Evolutionary conservation across 441 rosid species (phyloP).

Genomic region (Theobroma grandiflorum): DNA sequence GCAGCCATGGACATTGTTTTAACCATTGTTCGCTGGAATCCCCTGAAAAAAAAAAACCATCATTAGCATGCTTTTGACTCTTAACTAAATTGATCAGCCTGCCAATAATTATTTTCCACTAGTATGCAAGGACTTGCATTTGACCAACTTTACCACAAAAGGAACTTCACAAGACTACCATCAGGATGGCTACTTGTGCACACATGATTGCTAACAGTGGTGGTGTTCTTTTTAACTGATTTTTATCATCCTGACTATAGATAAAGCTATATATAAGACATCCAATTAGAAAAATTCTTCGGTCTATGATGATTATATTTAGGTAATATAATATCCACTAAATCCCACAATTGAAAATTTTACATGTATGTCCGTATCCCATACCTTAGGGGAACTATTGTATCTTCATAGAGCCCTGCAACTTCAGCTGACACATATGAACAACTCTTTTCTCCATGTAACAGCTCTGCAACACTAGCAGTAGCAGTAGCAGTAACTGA

Average conservation of each 20-base stretch:
- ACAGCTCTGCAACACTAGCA: slow-evolving; percentile 31
- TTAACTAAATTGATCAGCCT: not conserved
- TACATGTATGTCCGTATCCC: not conserved
- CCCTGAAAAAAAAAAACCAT: slow-evolving; percentile 50
- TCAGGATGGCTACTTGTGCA: not conserved
- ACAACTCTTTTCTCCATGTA: slow-evolving; percentile 32
- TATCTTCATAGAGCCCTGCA: slow-evolving; percentile 50
- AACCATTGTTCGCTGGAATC: slow-evolving; percentile 88
- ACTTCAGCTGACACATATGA: slow-evolving; percentile 30
- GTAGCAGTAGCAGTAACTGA: slow-evolving; percentile 31
- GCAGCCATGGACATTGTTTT: slow-evolving; percentile 93
- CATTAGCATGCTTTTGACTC: not conserved
- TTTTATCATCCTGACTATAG: not conserved
- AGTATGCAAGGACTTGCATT: not conserved
- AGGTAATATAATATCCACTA: not conserved
- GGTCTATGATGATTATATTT: not conserved
- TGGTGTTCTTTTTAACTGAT: slow-evolving; percentile 1
- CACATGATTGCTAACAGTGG: not conserved
- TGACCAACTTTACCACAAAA: not conserved
- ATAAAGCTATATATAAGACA: not conserved
- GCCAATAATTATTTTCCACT: not conserved
- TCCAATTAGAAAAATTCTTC: not conserved
- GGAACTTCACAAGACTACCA: not conserved
- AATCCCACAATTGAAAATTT: not conserved
- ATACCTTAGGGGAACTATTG: slow-evolving; percentile 75